These are phyloP conservation scores for Xylariaceae sp. DNA, from an alignment of 2,329 filamentous ascomycete genomes.

Conservation along the genomic window DNA sequence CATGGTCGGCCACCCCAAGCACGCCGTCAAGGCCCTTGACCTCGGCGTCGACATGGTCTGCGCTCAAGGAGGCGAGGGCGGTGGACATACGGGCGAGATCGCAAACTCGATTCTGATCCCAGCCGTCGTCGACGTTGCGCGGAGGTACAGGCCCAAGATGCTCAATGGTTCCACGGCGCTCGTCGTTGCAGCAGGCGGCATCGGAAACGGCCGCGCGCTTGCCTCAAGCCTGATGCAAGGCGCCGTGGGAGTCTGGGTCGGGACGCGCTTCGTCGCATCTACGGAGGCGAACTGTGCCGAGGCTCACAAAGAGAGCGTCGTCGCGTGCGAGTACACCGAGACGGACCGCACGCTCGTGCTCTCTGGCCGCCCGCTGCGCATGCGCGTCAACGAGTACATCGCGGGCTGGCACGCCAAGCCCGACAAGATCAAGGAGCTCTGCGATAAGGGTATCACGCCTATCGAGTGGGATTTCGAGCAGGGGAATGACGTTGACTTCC, in stretches of 20 bases:
- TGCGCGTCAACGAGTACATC: slow-evolving; percentile 81
- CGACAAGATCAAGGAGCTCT: slow-evolving; percentile 70
- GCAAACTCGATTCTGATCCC: slow-evolving; percentile 84
- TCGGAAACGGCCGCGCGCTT: slow-evolving; percentile 76
- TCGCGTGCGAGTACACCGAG: slow-evolving; percentile 72
- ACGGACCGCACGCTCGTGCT: slow-evolving; percentile 81
- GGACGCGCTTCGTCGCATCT: slow-evolving; percentile 84
- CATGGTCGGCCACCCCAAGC: slow-evolving; percentile 91
- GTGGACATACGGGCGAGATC: slow-evolving; percentile 87
- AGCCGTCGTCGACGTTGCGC: slow-evolving; percentile 78
- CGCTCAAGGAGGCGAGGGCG: slow-evolving; percentile 88
- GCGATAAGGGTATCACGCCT: slow-evolving; percentile 72
- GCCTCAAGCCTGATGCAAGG: slow-evolving; percentile 84
- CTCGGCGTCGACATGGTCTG: slow-evolving; percentile 88
- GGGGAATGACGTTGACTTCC: slow-evolving; percentile 76
- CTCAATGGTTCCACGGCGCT: slow-evolving; percentile 66
- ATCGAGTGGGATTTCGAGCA: slow-evolving; percentile 79
- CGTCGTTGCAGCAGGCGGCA: slow-evolving; percentile 85
- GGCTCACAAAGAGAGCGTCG: slow-evolving; percentile 79
- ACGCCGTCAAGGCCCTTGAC: slow-evolving; percentile 83
- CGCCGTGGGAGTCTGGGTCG: slow-evolving; percentile 87
- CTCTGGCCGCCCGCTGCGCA: slow-evolving; percentile 74
- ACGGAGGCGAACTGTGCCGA: slow-evolving; percentile 76
- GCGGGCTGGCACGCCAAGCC: slow-evolving; percentile 74
- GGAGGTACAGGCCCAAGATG: slow-evolving; percentile 63